Evolutionary conservation across 805 yeast species (phyloP).

Genomic region (Saturnispora gosingensis): DNA sequence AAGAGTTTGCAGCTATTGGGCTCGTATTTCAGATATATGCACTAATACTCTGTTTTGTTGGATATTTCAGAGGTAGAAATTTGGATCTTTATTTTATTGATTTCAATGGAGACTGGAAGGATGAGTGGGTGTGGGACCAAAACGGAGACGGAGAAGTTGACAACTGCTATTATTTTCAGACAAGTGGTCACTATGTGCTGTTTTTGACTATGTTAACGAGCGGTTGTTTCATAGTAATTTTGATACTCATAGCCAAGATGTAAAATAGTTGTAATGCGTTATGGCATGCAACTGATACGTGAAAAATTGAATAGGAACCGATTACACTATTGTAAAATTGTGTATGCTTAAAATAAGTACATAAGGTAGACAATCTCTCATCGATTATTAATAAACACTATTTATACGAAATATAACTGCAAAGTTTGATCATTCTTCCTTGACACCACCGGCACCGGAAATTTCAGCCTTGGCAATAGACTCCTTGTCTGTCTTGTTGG

Average conservation of each 20-base stretch:
- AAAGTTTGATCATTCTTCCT: conserved; percentile 52
- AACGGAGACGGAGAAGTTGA: conserved; percentile 12
- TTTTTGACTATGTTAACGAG: conserved; percentile 42
- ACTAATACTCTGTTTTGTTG: conserved; percentile 31
- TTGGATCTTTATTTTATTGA: conserved; percentile 27
- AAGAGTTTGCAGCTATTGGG: conserved; percentile 59
- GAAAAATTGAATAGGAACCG: neutral
- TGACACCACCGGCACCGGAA: conserved; percentile 80
- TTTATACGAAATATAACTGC: neutral
- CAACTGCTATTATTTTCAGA: conserved; percentile 34
- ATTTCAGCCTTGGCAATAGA: conserved; percentile 77
- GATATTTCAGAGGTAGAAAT: conserved; percentile 26
- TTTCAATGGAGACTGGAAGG: conserved; percentile 19
- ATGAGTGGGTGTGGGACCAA: conserved; percentile 12
- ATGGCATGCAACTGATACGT: neutral
- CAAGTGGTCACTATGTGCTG: conserved; percentile 56
- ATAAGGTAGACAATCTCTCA: neutral
- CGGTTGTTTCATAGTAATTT: conserved; percentile 39
- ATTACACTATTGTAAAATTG: neutral
- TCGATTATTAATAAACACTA: neutral
- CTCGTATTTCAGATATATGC: conserved; percentile 59
- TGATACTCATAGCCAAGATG: conserved; percentile 41
- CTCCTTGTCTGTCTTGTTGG: conserved; percentile 75
- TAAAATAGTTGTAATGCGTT: conserved; percentile 12
- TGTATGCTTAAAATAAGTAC: too few species aligned